A percentile compares a stretch with the other conserved stretches of the same genome.
phyloP scores from a whole-genome alignment of 2,329 filamentous ascomycete genomes.

The Scedosporium apiospermum region DNA sequence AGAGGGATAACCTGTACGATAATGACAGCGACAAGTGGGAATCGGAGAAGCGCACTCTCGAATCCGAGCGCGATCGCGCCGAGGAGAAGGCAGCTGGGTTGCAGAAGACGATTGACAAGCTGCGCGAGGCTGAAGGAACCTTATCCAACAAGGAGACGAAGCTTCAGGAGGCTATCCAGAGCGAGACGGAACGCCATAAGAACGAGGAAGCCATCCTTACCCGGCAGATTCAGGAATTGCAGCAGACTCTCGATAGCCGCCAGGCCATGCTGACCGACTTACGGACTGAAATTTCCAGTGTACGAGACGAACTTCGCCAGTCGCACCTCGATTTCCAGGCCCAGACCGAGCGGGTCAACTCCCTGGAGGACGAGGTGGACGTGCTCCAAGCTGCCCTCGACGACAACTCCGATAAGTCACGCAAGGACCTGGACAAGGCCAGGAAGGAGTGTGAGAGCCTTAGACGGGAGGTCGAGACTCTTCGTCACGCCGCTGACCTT shows the following conservation, averaged over 20 bases:
- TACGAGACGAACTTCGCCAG: constrained; percentile 62
- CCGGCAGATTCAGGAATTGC: constrained; percentile 66
- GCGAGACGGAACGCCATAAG: constrained; percentile 61
- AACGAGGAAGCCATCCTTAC: constrained; percentile 61
- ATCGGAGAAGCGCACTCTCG: constrained; percentile 52
- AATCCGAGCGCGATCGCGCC: constrained; percentile 55
- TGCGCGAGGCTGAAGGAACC: constrained; percentile 58
- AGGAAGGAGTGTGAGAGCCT: constrained; percentile 18
- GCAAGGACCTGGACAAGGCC: constrained; percentile 18
- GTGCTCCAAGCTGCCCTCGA: constrained; percentile 58
- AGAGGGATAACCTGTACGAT: constrained; percentile 61
- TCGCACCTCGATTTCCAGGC: constrained; percentile 53
- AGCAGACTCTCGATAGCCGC: constrained; percentile 59
- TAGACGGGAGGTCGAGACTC: constrained; percentile 27
- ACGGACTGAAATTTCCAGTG: constrained; percentile 54
- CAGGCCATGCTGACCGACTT: constrained; percentile 56
- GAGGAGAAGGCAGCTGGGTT: constrained; percentile 59
- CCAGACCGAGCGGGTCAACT: constrained; percentile 55
- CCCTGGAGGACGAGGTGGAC: constrained; percentile 68
- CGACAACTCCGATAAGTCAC: constrained; percentile 51
- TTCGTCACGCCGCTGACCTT: constrained; percentile 16
- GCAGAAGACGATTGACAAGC: constrained; percentile 60
- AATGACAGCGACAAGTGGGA: constrained; percentile 67
- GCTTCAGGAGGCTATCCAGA: constrained; percentile 55
- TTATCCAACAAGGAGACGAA: constrained; percentile 59